phyloP scores from a whole-genome alignment of 495 filamentous ascomycete genomes.

The Penicillium arizonense region DNA sequence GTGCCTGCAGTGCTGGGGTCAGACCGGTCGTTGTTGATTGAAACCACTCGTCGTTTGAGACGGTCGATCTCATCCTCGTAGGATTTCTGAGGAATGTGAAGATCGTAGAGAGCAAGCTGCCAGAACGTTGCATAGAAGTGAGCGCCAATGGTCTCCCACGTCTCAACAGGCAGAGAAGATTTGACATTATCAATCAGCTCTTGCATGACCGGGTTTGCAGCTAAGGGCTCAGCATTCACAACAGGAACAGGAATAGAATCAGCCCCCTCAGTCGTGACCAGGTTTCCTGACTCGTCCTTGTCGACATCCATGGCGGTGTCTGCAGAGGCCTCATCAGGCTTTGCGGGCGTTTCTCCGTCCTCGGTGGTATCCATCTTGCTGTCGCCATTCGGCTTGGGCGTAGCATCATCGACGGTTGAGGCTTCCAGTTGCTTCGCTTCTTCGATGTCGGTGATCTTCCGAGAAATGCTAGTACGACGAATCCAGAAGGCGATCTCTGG shows the following conservation, averaged over 20 bases:
- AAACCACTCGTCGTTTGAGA: conserved; percentile 56
- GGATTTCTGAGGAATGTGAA: conserved; percentile 67
- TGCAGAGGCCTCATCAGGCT: conserved; percentile 10
- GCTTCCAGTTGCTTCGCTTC: conserved; percentile 20
- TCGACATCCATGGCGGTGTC: conserved; percentile 40
- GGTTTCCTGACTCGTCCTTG: conserved; percentile 21
- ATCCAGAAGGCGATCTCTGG: conserved; percentile 87
- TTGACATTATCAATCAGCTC: conserved; percentile 69
- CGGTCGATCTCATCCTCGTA: conserved; percentile 71
- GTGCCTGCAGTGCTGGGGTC: conserved; percentile 64
- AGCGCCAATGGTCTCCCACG: conserved; percentile 65
- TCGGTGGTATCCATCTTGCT: conserved; percentile 36
- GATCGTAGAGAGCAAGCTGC: conserved; percentile 79
- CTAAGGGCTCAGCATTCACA: conserved; percentile 25
- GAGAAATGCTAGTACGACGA: conserved; percentile 63
- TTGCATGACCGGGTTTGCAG: conserved; percentile 73
- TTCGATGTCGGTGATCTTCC: conserved; percentile 51
- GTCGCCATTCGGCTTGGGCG: conserved; percentile 22
- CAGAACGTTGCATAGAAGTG: conserved; percentile 92
- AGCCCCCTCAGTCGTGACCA: conserved; percentile 3
- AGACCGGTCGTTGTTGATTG: conserved; percentile 65
- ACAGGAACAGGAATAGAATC: conserved; percentile 6
- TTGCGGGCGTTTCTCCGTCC: conserved; percentile 20
- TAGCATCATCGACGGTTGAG: conserved; percentile 15
- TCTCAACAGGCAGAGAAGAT: conserved; percentile 56